phyloP scores from a whole-genome alignment of 768 basidiomycete genomes.

The Mycena polygramma region DNA sequence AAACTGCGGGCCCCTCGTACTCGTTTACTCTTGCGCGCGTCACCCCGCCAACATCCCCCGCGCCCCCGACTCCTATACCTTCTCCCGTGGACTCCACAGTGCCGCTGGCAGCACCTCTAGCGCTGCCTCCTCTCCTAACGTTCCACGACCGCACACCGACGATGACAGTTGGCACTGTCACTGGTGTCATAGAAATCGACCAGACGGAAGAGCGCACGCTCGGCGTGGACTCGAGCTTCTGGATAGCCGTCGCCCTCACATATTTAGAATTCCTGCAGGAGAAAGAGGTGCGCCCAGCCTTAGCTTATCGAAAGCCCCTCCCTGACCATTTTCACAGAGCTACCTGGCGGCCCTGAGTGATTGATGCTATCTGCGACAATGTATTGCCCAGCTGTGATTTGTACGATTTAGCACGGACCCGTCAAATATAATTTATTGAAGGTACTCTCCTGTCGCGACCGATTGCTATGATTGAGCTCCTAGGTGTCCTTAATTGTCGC shows the following conservation, averaged over 20 bases:
- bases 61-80: constrained; percentile 39
- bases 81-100: constrained; percentile 35
- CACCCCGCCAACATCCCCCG: constrained; percentile 25
- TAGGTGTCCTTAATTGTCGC: constrained; percentile 2
- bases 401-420: constrained; percentile 19
- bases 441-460: constrained; percentile 26
- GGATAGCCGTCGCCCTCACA: constrained; percentile 79
- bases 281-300: constrained; percentile 69
- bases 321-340: constrained; percentile 53
- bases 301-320: not conserved
- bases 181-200: constrained; percentile 76
- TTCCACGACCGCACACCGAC: constrained; percentile 83
- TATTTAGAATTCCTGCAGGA: constrained; percentile 85
- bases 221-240: constrained; percentile 83
- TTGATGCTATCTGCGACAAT: constrained; percentile 13
- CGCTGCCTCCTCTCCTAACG: constrained; percentile 63
- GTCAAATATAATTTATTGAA: constrained; percentile 17
- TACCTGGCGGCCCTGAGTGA: constrained; percentile 68
- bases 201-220: constrained; percentile 64
- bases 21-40: constrained; percentile 71
- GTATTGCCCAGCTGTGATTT: constrained; percentile 17
- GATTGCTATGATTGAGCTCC: constrained; percentile 24
- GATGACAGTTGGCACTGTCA: constrained; percentile 67
- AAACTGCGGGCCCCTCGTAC: constrained; percentile 68
- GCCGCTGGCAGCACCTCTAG: constrained; percentile 37